Evolutionary conservation across 306 rosid genomes (phyloP), one percentile per base, ranked within the genome.

Genomic region (Psophocarpus tetragonolobus): DNA sequence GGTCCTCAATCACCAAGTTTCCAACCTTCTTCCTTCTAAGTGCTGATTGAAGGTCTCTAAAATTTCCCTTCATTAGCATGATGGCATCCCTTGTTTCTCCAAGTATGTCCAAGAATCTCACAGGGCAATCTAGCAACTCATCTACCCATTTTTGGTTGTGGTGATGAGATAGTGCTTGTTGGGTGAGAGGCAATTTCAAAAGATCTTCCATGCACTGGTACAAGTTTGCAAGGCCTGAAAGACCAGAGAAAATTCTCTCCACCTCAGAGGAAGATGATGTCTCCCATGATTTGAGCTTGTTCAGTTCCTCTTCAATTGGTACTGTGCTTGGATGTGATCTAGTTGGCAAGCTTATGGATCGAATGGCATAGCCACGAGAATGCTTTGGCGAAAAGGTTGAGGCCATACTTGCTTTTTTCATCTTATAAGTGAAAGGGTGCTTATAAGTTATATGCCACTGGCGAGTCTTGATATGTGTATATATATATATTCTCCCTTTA

Each of bases 261-360:
- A 79, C 86, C 30, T 70, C 79, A 21, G 91, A 47, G 0, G 89
- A 65, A 4, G 90, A 75, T 5, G 91, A 75, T 35, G 76, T 54
- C 17, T 86, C 92, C 79, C 73, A 78, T 21, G 86, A 64, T 82
- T 56, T 83, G 30, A 92, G 85, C 85, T 85, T 89, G 90, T 79
- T 74, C 5, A 90, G 88, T 80, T 81, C 84, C 72, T 87, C 86
- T 74, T 90, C 94, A 2, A 85, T 51, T 39, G 14, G 56, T 20
- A 39, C 21, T 30, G 96, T 90, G 86, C 85, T 89, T 50, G 97
- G 94, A 77, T 92, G 97, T 44, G 96, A 88, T 84, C 93, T 81
- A 0, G 88, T 64, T 4, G 97, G 97, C 76, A 92, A 82, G 54
- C 93, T 92, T 35, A 88, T 88, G 61, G 91, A 84, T 76, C 97